Conservation (phyloP, 192 early-diverging fungal species). For the Coemansia sp. region DNA sequence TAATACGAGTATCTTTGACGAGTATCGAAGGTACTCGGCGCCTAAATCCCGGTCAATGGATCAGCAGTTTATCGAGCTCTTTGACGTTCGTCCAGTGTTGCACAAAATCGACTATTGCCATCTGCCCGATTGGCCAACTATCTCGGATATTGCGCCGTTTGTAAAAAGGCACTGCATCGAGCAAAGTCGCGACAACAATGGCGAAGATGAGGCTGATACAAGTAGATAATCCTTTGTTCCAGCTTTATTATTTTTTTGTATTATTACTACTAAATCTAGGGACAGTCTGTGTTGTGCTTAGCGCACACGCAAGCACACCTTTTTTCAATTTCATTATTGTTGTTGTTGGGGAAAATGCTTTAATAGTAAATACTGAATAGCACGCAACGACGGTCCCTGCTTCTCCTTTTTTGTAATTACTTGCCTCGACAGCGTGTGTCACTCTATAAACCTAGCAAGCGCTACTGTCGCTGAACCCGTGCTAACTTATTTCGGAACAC, state of each 20-base stretch:
- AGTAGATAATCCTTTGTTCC: not conserved
- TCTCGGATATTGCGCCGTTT: constrained; percentile 18
- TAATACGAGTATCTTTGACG: constrained; percentile 95
- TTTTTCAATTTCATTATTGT: not conserved
- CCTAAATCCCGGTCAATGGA: constrained; percentile 84
- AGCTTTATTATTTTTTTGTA: not conserved
- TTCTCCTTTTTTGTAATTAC: not conserved
- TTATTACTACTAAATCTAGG: not conserved
- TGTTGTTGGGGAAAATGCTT: not conserved
- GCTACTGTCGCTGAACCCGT: not conserved
- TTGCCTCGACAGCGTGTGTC: not conserved
- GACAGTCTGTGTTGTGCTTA: not conserved
- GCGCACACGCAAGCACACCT: not conserved
- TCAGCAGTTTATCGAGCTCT: constrained; percentile 84
- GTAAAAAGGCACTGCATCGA: constrained; percentile 2
- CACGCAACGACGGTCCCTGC: not conserved
- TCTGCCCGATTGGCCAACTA: constrained; percentile 69
- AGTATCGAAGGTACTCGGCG: constrained; percentile 89
- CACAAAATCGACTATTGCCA: constrained; percentile 57
- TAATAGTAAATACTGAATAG: not conserved
- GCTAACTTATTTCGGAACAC: not conserved
- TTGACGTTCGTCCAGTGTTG: constrained; percentile 69
- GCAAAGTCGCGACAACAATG: not conserved
- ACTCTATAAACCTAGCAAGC: not conserved
- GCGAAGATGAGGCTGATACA: not conserved